A percentile compares a stretch with the other conserved stretches of the same genome.
phyloP scores from a whole-genome alignment of 2,329 filamentous ascomycete species.

The Xylariaceae sp. region DNA sequence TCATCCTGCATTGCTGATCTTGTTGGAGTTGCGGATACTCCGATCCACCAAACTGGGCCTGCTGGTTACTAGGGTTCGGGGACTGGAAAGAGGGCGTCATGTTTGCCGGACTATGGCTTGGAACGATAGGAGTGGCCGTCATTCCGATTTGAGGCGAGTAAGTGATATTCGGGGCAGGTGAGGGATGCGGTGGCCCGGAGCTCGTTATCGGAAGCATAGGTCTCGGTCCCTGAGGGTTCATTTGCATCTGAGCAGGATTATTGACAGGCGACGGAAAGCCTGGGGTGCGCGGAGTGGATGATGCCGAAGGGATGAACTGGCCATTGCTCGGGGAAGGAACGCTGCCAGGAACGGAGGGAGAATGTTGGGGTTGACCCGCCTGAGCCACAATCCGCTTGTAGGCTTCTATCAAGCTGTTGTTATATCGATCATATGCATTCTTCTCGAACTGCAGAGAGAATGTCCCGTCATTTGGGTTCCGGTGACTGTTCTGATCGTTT shows the following conservation, averaged over 20 bases:
- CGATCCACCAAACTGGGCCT: conserved; percentile 11
- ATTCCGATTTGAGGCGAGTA: conserved; percentile 7
- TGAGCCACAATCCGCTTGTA: conserved; percentile 19
- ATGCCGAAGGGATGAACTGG: conserved; percentile 3
- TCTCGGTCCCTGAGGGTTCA: conserved; percentile 2
- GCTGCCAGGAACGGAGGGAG: no score
- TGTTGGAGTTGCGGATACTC: conserved; percentile 6
- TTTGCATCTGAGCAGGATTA: conserved; percentile 5
- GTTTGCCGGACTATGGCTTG: conserved; percentile 4
- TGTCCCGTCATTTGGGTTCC: conserved; percentile 18
- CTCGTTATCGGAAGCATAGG: conserved; percentile 4
- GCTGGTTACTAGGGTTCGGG: conserved; percentile 2
- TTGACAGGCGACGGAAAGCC: conserved; percentile 2
- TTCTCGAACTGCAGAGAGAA: conserved; percentile 12
- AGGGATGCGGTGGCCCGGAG: not conserved
- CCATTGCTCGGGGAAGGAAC: conserved; percentile 3
- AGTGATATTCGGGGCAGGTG: conserved; percentile 2
- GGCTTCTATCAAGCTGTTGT: conserved; percentile 15
- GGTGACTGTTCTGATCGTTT: conserved; percentile 34
- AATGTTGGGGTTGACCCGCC: not conserved
- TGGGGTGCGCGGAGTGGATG: conserved; percentile 6
- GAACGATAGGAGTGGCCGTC: not conserved
- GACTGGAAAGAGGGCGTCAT: conserved; percentile 5
- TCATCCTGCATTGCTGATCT: not conserved
- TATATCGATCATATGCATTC: conserved; percentile 20